Evolutionary conservation across 495 filamentous ascomycete species (phyloP).

Genomic region (Tuber melanosporum): DNA sequence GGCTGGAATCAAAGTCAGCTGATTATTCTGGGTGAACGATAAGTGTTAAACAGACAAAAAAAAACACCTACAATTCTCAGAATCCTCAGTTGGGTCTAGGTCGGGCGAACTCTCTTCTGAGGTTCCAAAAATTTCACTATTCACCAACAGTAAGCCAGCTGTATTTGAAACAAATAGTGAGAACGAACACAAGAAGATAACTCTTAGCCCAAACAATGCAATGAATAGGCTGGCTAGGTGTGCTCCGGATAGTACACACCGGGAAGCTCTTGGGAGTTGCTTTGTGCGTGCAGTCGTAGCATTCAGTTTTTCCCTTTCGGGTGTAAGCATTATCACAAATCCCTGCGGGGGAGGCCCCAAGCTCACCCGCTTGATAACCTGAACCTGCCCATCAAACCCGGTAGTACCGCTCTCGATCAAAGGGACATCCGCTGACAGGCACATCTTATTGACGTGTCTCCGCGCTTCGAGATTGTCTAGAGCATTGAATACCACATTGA

Average conservation of each 20-base stretch:
- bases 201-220: slow-evolving; percentile 99
- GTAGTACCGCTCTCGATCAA: slow-evolving; percentile 96
- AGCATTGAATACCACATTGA: slow-evolving; percentile 89
- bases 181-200: slow-evolving; percentile 73
- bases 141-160: slow-evolving; percentile 28
- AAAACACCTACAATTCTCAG: slow-evolving; percentile 60
- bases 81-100: slow-evolving; percentile 69
- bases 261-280: slow-evolving; percentile 84
- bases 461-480: slow-evolving; percentile 92
- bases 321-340: slow-evolving; percentile 20
- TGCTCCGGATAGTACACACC: slow-evolving; percentile 94
- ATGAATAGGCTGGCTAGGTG: slow-evolving; percentile 89
- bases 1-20: slow-evolving; percentile 45
- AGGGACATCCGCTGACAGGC: slow-evolving; percentile 79
- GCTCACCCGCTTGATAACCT: slow-evolving; percentile 78
- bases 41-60: not conserved
- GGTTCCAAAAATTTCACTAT: slow-evolving; percentile 76
- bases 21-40: not conserved
- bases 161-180: slow-evolving; percentile 20
- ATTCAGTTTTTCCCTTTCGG: slow-evolving; percentile 72
- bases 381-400: slow-evolving; percentile 95
- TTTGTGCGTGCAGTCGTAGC: slow-evolving; percentile 90
- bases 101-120: slow-evolving; percentile 76
- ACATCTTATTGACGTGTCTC: slow-evolving; percentile 97
- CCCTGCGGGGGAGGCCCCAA: slow-evolving; percentile 9